Base-by-base conservation (phyloP, 192 early-diverging fungal species). In the Backusella liffmaniae region DNA sequence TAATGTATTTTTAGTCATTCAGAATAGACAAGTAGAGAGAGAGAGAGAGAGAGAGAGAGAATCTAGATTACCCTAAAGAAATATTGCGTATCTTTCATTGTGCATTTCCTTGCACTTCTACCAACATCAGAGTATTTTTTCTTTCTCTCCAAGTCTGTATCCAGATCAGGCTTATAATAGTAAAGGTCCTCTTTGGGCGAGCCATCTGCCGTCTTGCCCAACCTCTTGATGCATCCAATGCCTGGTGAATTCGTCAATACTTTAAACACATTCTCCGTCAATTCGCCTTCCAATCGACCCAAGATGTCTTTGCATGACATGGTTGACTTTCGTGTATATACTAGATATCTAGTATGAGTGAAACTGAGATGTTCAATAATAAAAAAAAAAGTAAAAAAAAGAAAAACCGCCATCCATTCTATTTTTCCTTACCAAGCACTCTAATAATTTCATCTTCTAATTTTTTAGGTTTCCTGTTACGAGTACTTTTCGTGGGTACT, bases 41-140 rank as follows among this genome's bases (percentile, higher is more conserved):
- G n/a, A 36, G 16, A 69, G 42, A 36, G 16, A 69, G 42, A 36
- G 16, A 69, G 42, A 36, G 16, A 69, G 42, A 46, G 62, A 21
- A 41, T 41, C 37, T 34, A 73, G 16, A 34, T 76, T 76, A 76
- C 75, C 56, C 69, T 86, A 74, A 84, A 86, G 74, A 84, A 86
- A 46, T 86, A 86, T 81, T 77, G 76, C 21, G 74, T 73, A 72
- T 84, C 85, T 67, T 80, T 84, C 72, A 86, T 67, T 15, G 83
- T 84, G 70, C 85, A 86, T 41, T 86, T 86, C 51, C 85, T 76
- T 13, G 85, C 85, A 59, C 85, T 79, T 62, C 81, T 81, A 56
- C 79, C 79, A n/a, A 53, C 44, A 30, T 76, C 46, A 16, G 75
- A 71, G 65, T 80, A 78, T 23, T 76, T 75, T n/a, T 73, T 75